phyloP scores from a whole-genome alignment of 2,329 filamentous ascomycete species.

The Pseudodiploospora longispora region DNA sequence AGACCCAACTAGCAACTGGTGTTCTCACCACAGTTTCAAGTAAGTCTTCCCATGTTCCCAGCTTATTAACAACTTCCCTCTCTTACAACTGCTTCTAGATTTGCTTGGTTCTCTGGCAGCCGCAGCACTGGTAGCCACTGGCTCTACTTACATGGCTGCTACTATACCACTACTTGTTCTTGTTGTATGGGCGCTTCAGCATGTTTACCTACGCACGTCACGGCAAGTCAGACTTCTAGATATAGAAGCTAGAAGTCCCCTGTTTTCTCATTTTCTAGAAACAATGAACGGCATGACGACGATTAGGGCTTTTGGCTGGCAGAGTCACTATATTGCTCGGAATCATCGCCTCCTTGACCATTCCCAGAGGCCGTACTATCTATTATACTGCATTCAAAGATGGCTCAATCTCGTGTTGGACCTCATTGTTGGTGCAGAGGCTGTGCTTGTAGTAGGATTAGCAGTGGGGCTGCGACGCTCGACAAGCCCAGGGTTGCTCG shows the following conservation, averaged over 20 bases:
- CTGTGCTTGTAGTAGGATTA: background rate
- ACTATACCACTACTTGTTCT: constrained; percentile 6
- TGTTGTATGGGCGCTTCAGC: constrained; percentile 4
- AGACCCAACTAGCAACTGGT: constrained; percentile 5
- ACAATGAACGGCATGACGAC: constrained; percentile 36
- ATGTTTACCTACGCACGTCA: constrained; percentile 11
- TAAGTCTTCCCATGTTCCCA: background rate
- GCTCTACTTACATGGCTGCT: constrained; percentile 5
- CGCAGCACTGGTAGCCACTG: constrained; percentile 5
- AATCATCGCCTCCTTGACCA: background rate
- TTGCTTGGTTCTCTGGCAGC: constrained; percentile 3
- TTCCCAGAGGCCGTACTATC: background rate
- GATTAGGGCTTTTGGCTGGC: constrained; percentile 46
- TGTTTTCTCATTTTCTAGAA: constrained; percentile 31
- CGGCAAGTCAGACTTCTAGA: constrained; percentile 27
- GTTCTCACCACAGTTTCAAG: constrained; percentile 3
- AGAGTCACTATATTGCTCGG: background rate
- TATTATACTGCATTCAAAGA: background rate
- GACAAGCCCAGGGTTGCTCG: background rate
- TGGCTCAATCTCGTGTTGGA: background rate
- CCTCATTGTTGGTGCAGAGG: background rate
- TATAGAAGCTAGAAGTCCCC: constrained; percentile 25
- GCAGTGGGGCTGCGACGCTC: background rate
- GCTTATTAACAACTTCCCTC: background rate
- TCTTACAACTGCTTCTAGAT: background rate